Percentiles rank a stretch among this genome's conserved stretches.
Conservation (phyloP, 306 rosid genomes). For the Fragaria ananassa region DNA sequence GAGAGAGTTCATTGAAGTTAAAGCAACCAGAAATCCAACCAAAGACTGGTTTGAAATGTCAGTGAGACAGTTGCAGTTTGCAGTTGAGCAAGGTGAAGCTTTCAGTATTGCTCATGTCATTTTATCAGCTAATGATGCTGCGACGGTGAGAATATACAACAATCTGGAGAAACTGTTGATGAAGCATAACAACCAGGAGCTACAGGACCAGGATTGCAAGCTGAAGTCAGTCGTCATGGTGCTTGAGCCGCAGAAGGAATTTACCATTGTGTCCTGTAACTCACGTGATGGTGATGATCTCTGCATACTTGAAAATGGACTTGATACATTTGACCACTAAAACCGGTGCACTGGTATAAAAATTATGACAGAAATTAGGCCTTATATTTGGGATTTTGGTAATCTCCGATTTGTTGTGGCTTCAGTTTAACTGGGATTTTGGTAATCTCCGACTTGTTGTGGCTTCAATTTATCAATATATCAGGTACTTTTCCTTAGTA, state of each 20-base stretch:
- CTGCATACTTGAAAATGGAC: not conserved
- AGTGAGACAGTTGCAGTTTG: slow-evolving; percentile 75
- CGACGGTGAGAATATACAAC: slow-evolving; percentile 49
- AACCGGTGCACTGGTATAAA: not conserved
- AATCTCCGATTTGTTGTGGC: too few species aligned
- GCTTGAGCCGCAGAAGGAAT: slow-evolving; percentile 49
- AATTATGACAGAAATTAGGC: not conserved
- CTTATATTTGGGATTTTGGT: not conserved
- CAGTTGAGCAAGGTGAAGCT: slow-evolving; percentile 59
- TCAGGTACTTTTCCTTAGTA: too few species aligned
- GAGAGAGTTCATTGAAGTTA: slow-evolving; percentile 71
- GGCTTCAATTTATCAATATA: too few species aligned
- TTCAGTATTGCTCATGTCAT: slow-evolving; percentile 73
- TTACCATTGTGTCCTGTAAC: slow-evolving; percentile 37
- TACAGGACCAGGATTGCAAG: slow-evolving; percentile 53
- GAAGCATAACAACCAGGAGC: slow-evolving; percentile 50
- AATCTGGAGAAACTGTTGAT: slow-evolving; percentile 56
- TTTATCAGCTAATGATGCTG: slow-evolving; percentile 42
- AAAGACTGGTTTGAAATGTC: slow-evolving; percentile 90
- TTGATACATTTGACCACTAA: not conserved
- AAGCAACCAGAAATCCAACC: slow-evolving; percentile 63
- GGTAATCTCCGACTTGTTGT: not conserved
- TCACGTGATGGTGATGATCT: not conserved
- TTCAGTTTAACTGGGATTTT: not conserved
- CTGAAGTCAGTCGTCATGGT: slow-evolving; percentile 64